Percentiles rank a stretch among this genome's conserved stretches.
Evolutionary conservation across 345 rosid species (phyloP).

Genomic region (Citrus hindsii): DNA sequence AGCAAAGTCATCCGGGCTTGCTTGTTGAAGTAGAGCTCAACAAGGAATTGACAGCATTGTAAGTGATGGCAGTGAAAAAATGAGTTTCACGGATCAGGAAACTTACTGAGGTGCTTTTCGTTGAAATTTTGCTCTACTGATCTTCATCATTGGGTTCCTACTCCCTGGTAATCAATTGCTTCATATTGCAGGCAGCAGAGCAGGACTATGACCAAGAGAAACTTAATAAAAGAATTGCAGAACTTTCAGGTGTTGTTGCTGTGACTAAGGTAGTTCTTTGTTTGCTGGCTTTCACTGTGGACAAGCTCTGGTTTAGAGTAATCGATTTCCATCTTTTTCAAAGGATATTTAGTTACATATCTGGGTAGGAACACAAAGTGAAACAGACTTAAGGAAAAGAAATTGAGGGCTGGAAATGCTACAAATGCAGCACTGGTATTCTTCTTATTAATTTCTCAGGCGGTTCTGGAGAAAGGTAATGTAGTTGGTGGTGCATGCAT

Average conservation of each 20-base stretch:
- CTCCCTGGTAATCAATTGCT: too few species aligned
- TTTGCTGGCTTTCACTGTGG: neutral
- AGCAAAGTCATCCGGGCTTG: too few species aligned
- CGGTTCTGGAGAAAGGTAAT: slow-evolving; percentile 4
- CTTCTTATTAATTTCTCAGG: neutral
- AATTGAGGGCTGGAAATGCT: slow-evolving; percentile 25
- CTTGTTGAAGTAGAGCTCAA: too few species aligned
- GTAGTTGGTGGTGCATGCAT: slow-evolving; percentile 15
- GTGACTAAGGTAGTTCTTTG: neutral
- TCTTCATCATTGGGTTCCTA: too few species aligned
- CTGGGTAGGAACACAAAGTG: neutral
- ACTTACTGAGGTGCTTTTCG: too few species aligned
- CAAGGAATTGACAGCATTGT: too few species aligned
- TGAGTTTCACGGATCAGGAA: too few species aligned
- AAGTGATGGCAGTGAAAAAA: too few species aligned
- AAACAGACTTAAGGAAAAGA: slow-evolving; percentile 13
- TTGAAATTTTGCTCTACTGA: too few species aligned
- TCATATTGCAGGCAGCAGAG: slow-evolving; percentile 19
- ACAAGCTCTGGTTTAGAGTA: neutral
- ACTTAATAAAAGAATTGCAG: neutral
- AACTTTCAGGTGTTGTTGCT: neutral
- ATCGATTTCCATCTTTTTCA: neutral
- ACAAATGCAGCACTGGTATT: slow-evolving; percentile 30
- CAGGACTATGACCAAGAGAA: slow-evolving; percentile 31
- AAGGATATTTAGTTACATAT: neutral